Evolutionary conservation across 768 basidiomycete species (phyloP).

Genomic region (Clitopilus hobsonii): DNA sequence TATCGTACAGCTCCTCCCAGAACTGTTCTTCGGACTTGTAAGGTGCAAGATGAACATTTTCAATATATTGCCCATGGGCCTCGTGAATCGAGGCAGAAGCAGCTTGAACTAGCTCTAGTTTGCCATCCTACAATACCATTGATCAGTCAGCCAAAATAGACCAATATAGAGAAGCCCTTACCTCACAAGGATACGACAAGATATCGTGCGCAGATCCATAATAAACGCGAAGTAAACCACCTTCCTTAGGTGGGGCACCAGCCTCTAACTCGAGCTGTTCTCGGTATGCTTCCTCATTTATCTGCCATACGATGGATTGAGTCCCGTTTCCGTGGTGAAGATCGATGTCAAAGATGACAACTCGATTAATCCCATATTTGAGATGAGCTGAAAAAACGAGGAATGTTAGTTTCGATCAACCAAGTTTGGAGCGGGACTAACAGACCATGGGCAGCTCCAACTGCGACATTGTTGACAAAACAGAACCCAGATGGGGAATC

Average conservation of each 20-base stretch:
- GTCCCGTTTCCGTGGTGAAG: conserved; percentile 96
- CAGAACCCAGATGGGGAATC: conserved; percentile 90
- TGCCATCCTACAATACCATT: conserved; percentile 60
- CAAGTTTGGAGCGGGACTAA: background rate
- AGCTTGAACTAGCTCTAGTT: conserved; percentile 71
- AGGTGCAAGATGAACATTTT: conserved; percentile 78
- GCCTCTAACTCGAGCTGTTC: conserved; percentile 55
- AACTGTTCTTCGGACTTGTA: conserved; percentile 74
- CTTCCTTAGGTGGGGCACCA: conserved; percentile 24
- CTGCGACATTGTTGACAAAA: conserved; percentile 90
- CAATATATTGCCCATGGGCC: conserved; percentile 82
- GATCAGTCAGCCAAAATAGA: background rate
- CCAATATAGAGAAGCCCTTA: conserved; percentile 19
- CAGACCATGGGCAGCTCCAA: conserved; percentile 87
- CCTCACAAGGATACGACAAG: conserved; percentile 89
- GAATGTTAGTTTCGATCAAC: background rate
- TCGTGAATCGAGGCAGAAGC: conserved; percentile 80
- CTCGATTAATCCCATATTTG: conserved; percentile 67
- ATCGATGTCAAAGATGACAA: conserved; percentile 90
- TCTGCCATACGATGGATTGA: conserved; percentile 85
- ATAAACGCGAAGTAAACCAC: conserved; percentile 58
- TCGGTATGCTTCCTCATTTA: conserved; percentile 84
- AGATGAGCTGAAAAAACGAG: conserved; percentile 59
- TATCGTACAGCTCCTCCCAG: conserved; percentile 67
- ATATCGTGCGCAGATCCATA: conserved; percentile 96